Conservation (phyloP, 345 rosid genomes). For the Citrus cavaleriei region DNA sequence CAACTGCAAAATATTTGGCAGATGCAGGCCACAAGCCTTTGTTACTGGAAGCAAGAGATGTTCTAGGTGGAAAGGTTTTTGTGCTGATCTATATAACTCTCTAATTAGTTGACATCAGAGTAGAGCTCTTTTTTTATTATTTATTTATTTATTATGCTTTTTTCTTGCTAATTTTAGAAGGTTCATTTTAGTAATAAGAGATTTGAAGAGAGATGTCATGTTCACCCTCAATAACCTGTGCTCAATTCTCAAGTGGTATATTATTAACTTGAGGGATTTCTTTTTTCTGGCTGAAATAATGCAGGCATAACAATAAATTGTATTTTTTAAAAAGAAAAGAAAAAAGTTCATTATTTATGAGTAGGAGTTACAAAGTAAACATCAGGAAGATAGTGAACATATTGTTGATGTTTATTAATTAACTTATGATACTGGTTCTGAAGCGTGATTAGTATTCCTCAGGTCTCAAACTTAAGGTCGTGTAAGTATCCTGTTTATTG, state of each 20-base stretch:
- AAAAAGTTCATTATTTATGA: background rate
- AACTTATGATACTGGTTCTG: background rate
- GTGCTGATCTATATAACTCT: constrained; percentile 1
- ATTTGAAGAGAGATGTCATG: background rate
- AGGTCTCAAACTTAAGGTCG: background rate
- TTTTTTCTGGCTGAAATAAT: background rate
- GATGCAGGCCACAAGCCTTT: constrained; percentile 93
- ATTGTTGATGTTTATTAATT: background rate
- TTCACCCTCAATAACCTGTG: background rate
- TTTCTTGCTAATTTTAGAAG: background rate
- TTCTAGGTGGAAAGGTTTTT: constrained; percentile 93
- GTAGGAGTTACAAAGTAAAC: background rate
- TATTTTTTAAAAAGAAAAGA: background rate
- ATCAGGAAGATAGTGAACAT: background rate
- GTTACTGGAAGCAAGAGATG: constrained; percentile 86
- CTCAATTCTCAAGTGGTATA: background rate
- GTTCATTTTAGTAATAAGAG: background rate
- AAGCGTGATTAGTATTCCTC: background rate
- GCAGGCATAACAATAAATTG: background rate
- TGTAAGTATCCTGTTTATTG: background rate
- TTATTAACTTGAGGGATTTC: background rate
- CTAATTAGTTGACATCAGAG: background rate
- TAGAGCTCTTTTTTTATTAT: background rate
- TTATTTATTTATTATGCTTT: background rate
- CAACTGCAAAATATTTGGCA: constrained; percentile 88